Evolutionary conservation across 2,329 filamentous ascomycete species (phyloP).

Genomic region (Arthroderma uncinatum): DNA sequence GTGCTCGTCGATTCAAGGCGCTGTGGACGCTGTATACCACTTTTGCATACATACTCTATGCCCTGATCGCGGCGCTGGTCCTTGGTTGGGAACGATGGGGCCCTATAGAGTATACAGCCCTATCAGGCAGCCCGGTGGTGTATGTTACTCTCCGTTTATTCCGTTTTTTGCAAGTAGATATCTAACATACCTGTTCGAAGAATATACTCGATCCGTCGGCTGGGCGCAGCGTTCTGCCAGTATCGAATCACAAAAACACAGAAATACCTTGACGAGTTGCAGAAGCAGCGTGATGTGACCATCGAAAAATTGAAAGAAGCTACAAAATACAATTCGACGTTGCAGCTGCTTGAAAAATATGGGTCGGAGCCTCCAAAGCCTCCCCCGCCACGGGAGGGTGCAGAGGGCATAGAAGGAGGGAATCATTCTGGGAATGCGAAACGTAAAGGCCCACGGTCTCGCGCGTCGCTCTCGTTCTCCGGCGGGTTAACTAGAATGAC

Average conservation of each 20-base stretch:
- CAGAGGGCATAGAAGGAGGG: slow-evolving; percentile 1
- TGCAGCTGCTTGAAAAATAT: slow-evolving; percentile 89
- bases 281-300: slow-evolving; percentile 69
- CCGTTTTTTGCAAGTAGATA: neutral
- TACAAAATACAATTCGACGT: slow-evolving; percentile 91
- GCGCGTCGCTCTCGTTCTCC: slow-evolving; percentile 19
- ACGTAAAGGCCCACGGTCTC: slow-evolving; percentile 15
- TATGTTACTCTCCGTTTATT: slow-evolving; percentile 34
- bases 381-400: slow-evolving; percentile 21
- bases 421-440: slow-evolving; percentile 14
- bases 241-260: slow-evolving; percentile 65
- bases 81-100: slow-evolving; percentile 74
- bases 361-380: slow-evolving; percentile 51
- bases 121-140: slow-evolving; percentile 69
- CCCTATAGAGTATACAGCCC: slow-evolving; percentile 61
- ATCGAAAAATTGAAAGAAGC: slow-evolving; percentile 91
- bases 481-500: slow-evolving; percentile 43
- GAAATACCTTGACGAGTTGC: slow-evolving; percentile 58
- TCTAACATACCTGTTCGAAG: slow-evolving; percentile 33
- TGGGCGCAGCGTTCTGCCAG: slow-evolving; percentile 61
- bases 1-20: slow-evolving; percentile 66
- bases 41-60: slow-evolving; percentile 81
- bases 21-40: slow-evolving; percentile 83
- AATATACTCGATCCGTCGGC: slow-evolving; percentile 65
- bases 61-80: slow-evolving; percentile 70